Base-by-base conservation (phyloP, 2,329 filamentous ascomycete genomes). In the Karstenula rhodostoma region DNA sequence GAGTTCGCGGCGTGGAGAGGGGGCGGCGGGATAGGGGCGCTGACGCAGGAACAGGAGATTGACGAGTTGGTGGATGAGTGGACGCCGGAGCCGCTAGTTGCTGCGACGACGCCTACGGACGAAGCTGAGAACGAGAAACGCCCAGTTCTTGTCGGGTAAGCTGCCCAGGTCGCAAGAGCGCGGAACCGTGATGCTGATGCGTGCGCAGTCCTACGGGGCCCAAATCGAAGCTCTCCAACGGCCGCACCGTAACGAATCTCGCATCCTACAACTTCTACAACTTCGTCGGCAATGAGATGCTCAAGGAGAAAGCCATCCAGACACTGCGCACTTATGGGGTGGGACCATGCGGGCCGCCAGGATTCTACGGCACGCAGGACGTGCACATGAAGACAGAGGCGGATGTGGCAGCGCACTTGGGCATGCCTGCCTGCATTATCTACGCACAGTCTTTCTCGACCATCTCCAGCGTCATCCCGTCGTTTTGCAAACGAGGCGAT, bases 241-340 rank as follows among this genome's bases (percentile, higher is more conserved):
- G 95, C 71, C 90, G 92, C 67, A 96, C 91, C 19, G 95, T 97
- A 25, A 93, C 87, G 59, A 99, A 99, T 76, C 89, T 99, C 65
- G 94, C 93, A 40, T 96, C 92, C 1, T 95, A 93, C 81, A 99
- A 99, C 79, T 97, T 95, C 79, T 98, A 96, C 84, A 98, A 99
- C 81, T 93, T 99, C 78, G 92, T 96, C 66, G 88, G 88, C 56
- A 97, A 97, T 76, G 94, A 98, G 63, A 87, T 89, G 37, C 89
- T 99, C 72, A 97, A 96, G 74, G 93, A 97, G 70, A 96, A 97
- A 78, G 95, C 94, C 1, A 93, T 99, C 64, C 90, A 94, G 77
- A 96, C 94, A 0, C 86, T 99, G 42, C 91, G 94, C 61, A 96
- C 92, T 22, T 99, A 99, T 72, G 95, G 95, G 58, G 96, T 99